Evolutionary conservation across 2,329 filamentous ascomycete genomes (phyloP).

Genomic region (Penicillium sp.): DNA sequence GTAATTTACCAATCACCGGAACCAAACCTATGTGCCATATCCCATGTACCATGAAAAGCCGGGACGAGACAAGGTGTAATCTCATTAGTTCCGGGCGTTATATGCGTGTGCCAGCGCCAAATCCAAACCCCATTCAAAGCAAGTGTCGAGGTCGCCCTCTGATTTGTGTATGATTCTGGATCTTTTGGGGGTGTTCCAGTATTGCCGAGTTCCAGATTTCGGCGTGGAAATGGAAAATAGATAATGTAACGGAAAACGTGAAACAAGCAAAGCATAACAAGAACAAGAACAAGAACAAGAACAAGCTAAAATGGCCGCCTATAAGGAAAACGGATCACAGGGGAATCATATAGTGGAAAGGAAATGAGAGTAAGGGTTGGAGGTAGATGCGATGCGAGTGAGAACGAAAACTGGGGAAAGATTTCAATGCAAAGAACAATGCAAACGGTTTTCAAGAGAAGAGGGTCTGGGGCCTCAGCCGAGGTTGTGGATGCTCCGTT

Average conservation of each 20-base stretch:
- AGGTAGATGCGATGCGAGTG: background rate
- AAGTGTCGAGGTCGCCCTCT: slow-evolving; percentile 27
- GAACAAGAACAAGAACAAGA: background rate
- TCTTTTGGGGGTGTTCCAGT: slow-evolving; percentile 12
- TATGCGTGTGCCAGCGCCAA: slow-evolving; percentile 9
- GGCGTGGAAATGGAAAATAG: background rate
- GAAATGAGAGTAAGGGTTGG: background rate
- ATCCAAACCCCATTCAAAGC: slow-evolving; percentile 16
- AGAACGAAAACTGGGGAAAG: background rate
- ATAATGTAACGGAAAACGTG: background rate
- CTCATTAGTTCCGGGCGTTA: background rate
- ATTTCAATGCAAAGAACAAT: slow-evolving; percentile 1
- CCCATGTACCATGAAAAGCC: background rate
- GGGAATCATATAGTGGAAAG: background rate
- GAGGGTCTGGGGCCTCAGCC: slow-evolving; percentile 18
- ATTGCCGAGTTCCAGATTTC: slow-evolving; percentile 2
- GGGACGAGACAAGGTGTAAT: background rate
- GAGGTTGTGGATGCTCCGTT: slow-evolving; percentile 48
- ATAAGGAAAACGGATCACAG: background rate
- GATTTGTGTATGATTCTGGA: slow-evolving; percentile 16
- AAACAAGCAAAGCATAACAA: background rate
- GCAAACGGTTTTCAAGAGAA: background rate
- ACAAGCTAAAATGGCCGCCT: background rate
- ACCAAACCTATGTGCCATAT: slow-evolving; percentile 3
- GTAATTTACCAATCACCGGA: slow-evolving; percentile 4